These are phyloP conservation scores for Phytophthora tubulina DNA, from an alignment of 352 stramenopile species.

Conservation along the genomic window DNA sequence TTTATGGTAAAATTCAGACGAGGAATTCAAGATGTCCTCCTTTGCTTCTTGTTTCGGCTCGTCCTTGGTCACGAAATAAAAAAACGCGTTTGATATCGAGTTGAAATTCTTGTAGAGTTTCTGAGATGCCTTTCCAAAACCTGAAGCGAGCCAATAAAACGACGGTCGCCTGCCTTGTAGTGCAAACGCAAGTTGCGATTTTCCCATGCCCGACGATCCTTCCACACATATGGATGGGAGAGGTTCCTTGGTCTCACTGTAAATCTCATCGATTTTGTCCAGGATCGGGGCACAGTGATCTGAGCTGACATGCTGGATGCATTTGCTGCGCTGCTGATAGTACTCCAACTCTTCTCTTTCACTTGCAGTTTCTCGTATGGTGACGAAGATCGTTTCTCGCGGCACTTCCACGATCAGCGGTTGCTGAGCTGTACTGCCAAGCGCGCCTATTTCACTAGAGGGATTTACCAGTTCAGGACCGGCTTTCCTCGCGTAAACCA, in stretches of 20 bases:
- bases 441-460: too few relatives aligned
- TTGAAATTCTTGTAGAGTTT: neutral
- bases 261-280: neutral
- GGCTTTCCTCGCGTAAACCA: too few relatives aligned
- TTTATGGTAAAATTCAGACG: neutral
- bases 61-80: neutral
- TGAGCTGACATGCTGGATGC: neutral
- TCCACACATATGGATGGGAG: constrained; percentile 4
- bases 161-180: neutral
- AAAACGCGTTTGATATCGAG: neutral
- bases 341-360: neutral
- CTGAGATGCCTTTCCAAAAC: neutral
- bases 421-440: too few relatives aligned
- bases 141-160: neutral
- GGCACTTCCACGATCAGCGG: too few relatives aligned
- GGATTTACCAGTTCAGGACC: too few relatives aligned
- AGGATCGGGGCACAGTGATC: neutral
- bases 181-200: neutral
- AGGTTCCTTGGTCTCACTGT: neutral
- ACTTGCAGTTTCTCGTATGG: too few relatives aligned
- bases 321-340: constrained; percentile 5
- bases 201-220: neutral
- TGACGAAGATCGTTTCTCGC: too few relatives aligned
- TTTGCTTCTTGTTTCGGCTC: neutral
- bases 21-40: neutral